Base-by-base conservation (phyloP, 1,284 basidiomycete species). In the Laetiporus sulphureus region DNA sequence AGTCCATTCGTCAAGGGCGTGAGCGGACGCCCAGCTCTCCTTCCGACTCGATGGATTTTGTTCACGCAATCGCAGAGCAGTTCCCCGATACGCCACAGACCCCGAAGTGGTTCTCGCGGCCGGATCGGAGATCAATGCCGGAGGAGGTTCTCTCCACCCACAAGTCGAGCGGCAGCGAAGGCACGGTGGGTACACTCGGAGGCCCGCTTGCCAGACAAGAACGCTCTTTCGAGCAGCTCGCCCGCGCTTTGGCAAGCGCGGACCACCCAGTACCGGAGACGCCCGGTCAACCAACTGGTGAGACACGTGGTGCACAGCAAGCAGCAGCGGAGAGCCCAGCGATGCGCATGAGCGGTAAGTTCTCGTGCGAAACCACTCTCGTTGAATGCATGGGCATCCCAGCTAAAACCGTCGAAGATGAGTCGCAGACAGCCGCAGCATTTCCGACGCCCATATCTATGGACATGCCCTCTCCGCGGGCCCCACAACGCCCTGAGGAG, bases 11-110 rank as follows among this genome's bases (percentile, higher is more conserved):
- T 16, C 16, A 46, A 50, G 18, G 44, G 47, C 6, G 6, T 40
- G 16, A 47, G 49, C 12, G n/a, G 44, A 48, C 13, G 44, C 41
- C 36, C 24, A 53, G 47, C 21, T 49, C 48, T 19, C 46, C 47
- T 23, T 65, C 67, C 3, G 69, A 72, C 45, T 66, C 60, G 19
- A 44, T 71, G 10, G 59, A 64, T 46, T 60, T 65, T 13, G 65
- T 79, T 21, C 69, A 67, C 16, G 71, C 73, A 27, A 62, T 79
- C 42, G 63, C 75, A 10, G 46, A 58, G 25, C 71, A 71, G 55
- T 81, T 80, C 59, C 75, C 79, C 16, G 64, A 60, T 10, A 63
- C 71, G 32, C 71, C 75, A 16, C 63, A 20, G 7, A 24, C 66
- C 19, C 54, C 59, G n/a, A 35, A 30, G 5, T 21, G 32, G 12